Evolutionary conservation across 257 asterid species (phyloP), one percentile per base, ranked within the genome.

Genomic region (Mentha longifolia): DNA sequence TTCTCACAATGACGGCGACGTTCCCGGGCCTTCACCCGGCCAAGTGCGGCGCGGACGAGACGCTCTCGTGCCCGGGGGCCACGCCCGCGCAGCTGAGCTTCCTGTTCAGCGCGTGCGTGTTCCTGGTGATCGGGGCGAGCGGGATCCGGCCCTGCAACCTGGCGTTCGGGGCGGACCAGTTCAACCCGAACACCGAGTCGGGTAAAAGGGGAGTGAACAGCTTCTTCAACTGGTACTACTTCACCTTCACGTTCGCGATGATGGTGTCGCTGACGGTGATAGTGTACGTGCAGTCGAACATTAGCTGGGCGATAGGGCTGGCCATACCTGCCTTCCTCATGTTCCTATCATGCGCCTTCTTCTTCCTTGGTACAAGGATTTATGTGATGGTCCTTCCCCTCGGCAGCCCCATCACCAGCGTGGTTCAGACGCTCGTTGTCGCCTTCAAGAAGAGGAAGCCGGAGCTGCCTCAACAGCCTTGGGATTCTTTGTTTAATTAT

Each of bases 181-280:
- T 85, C 60, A 78, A 85, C 51, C 87, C 87, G 43, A 78, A 77
- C 3, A 77, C 87, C 4, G 84, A 82, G 0, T 78, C 87, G 0
- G 89, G 89, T 0, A 73, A 72, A 28, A 62, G 63, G 77, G 82
- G 87, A 2, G 78, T 78, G 59, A 82, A 82, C 28, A 82, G 85
- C 66, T 85, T 85, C 81, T 85, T 85, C 76, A 85, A 82, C 43
- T 82, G 87, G 87, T 85, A 85, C 81, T 82, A 77, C 60, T 85
- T 85, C 79, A 71, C 87, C 42, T 85, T 70, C 84, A 85, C 89
- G 0, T 85, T 85, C 16, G 85, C 89, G 17, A 78, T 82, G 85
- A 82, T 85, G 87, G 4, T 85, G 13, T 85, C 87, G 10, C 16
- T 82, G 31, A 80, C 84, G 0, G 50, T 77, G 3, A 80, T 85